phyloP scores from a whole-genome alignment of 2,329 filamentous ascomycete genomes.

The Pyrenophora graminea region DNA sequence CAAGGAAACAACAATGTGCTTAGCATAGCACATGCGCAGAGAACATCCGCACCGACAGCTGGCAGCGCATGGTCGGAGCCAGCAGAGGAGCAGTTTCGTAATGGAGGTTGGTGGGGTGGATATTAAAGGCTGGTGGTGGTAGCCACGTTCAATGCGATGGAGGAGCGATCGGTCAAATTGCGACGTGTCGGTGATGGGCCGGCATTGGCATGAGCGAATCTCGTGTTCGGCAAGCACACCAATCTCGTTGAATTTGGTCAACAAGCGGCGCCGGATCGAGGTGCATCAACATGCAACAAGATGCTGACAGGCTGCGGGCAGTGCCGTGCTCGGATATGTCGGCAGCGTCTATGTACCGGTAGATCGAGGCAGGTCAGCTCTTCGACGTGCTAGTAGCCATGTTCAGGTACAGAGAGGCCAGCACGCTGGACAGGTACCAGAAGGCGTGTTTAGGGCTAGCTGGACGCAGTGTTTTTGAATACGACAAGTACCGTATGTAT shows the following conservation, averaged over 20 bases:
- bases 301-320: background rate
- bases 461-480: conserved; percentile 6
- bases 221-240: background rate
- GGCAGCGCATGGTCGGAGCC: too few species aligned
- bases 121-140: background rate
- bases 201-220: background rate
- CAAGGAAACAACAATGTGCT: conserved; percentile 29
- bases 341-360: too few species aligned
- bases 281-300: conserved; percentile 3
- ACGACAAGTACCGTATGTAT: background rate
- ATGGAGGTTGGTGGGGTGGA: background rate
- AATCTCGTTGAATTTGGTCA: conserved; percentile 7
- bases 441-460: background rate
- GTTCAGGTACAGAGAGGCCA: too few species aligned
- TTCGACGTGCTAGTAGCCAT: too few species aligned
- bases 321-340: too few species aligned
- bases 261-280: background rate
- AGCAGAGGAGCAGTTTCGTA: background rate
- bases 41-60: conserved; percentile 17
- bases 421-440: too few species aligned
- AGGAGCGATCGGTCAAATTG: conserved; percentile 3
- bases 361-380: too few species aligned
- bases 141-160: background rate
- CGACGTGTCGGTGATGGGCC: background rate
- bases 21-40: conserved; percentile 22